Evolutionary conservation across 2,329 filamentous ascomycete species (phyloP), one percentile per base, ranked within the genome.

Genomic region (Xylariomycetidae sp.): DNA sequence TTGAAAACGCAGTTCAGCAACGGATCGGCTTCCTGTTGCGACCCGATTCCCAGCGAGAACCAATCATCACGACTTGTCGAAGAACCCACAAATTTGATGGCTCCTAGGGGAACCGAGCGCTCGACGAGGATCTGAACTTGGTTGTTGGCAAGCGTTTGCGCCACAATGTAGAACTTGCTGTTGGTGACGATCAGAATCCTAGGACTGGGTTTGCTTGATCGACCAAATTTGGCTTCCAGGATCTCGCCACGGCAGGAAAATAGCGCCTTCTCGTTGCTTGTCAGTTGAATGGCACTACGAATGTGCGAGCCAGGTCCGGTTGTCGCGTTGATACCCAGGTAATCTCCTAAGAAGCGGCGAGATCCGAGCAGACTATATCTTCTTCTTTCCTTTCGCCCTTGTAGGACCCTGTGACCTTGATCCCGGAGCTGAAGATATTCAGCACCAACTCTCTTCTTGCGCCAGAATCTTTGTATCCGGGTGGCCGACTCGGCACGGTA

Each of bases 221-320:
- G 83, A 45, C 92, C 92, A 55, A 98, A 92, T 57, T 98, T 98
- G 36, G 88, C 87, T 41, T 97, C 85, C 33, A 98, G 66, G 16
- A 94, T 62, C 61, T 98, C 90, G 31, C 84, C 88, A 48, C 90
- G 84, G 58, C 88, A 94, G 4, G 92, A 96, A 63, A 97, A 98
- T 5, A 94, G 64, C 10, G 82, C 75, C 38, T 77, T 76, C 56
- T 98, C 90, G 50, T 80, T 82, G 54, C 72, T 66, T 16, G 73
- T 70, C 35, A 96, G 72, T 42, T 80, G 77, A 37, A 88, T 80
- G 25, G 82, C 78, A 42, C 74, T 82, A 28, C 87, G 82, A 38
- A 98, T 78, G 45, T 90, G 76, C 44, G 88, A 78, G 13, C 89
- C 90, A 28, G 84, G 82, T 0, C 90, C 90, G 34, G 74, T 82